Conservation (phyloP, 139 green algal species). For the Klebsormidium nitens region DNA sequence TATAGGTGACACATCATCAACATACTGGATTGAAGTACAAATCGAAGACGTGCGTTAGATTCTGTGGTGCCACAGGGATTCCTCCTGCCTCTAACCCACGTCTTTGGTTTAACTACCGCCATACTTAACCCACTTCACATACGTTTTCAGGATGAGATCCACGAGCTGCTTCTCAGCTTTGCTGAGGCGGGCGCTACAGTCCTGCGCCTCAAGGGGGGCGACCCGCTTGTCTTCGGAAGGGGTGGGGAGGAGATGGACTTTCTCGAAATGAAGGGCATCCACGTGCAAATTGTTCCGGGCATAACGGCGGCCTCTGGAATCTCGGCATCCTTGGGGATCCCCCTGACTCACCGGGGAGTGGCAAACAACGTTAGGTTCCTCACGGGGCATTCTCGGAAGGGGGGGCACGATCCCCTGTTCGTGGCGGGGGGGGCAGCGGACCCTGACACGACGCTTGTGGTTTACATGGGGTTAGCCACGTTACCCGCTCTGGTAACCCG, state of each 20-base stretch:
- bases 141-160: constrained; percentile 81
- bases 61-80: no score
- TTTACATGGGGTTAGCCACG: constrained; percentile 97
- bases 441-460: constrained; percentile 85
- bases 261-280: constrained; percentile 66
- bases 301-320: constrained; percentile 70
- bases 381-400: constrained; percentile 84
- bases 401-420: constrained; percentile 50
- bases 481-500: constrained; percentile 65
- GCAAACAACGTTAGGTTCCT: constrained; percentile 69
- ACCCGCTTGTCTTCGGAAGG: constrained; percentile 79
- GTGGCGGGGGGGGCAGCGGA: constrained; percentile 51
- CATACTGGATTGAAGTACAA: no score
- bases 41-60: no score
- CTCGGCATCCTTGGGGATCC: constrained; percentile 77
- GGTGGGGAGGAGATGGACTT: constrained; percentile 90
- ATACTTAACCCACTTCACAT: no score
- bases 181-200: constrained; percentile 67
- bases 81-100: no score
- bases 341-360: constrained; percentile 90
- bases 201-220: constrained; percentile 66
- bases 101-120: no score
- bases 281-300: constrained; percentile 74
- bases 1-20: no score
- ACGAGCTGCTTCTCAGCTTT: constrained; percentile 85